A percentile compares a stretch with the other conserved stretches of the same genome.
phyloP scores from a whole-genome alignment of 2,329 filamentous ascomycete species.

The Neonectria ditissima region DNA sequence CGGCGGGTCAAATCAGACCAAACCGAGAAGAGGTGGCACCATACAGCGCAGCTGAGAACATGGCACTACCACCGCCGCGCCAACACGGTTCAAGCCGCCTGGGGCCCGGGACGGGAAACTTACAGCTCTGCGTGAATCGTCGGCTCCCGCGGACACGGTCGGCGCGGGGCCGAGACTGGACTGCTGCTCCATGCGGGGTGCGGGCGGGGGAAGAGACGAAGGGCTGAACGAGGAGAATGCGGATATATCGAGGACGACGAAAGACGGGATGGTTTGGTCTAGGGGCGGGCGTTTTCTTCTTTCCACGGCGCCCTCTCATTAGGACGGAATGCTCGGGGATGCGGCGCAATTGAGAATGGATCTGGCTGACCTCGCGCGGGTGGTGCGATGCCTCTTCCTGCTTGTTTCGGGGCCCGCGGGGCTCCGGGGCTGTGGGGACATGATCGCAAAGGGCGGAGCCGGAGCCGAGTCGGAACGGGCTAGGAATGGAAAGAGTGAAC shows the following conservation, averaged over 20 bases:
- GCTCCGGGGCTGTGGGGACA: neutral
- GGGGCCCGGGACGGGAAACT: conserved; percentile 40
- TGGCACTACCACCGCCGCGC: conserved; percentile 1
- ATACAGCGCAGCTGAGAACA: neutral
- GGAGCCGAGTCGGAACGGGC: neutral
- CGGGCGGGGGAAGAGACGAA: neutral
- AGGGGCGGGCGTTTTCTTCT: neutral
- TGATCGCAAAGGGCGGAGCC: conserved; percentile 4
- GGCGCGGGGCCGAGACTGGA: conserved; percentile 27
- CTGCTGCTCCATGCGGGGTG: conserved; percentile 34
- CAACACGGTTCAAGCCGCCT: conserved; percentile 4
- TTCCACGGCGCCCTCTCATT: neutral
- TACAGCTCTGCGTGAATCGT: conserved; percentile 54
- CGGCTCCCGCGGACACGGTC: conserved; percentile 49
- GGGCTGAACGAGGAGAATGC: neutral
- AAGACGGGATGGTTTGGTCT: neutral
- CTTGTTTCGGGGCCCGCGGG: conserved; percentile 5
- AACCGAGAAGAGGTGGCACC: neutral
- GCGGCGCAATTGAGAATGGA: neutral
- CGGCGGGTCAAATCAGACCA: neutral
- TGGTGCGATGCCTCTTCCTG: neutral
- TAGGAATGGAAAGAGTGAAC: neutral
- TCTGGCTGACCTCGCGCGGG: neutral
- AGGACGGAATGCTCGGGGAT: neutral
- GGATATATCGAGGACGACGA: neutral